Percentiles rank a stretch among this genome's conserved stretches.
phyloP scores from a whole-genome alignment of 805 yeast genomes.

The Blastobotrys parvus region DNA sequence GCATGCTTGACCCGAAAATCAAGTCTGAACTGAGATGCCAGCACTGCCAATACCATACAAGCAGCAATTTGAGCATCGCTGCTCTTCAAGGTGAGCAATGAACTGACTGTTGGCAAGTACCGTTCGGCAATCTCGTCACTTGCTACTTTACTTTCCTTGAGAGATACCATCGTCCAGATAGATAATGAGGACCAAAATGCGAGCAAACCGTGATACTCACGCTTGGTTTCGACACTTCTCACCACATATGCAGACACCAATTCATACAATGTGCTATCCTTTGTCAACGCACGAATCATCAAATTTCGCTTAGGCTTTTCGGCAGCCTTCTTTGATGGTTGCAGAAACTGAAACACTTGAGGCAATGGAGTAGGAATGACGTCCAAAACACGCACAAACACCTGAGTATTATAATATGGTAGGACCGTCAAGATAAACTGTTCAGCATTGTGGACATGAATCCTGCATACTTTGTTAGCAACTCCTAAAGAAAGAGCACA shows the following conservation, averaged over 20 bases:
- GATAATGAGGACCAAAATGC: constrained; percentile 71
- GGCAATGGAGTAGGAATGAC: constrained; percentile 61
- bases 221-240: constrained; percentile 42
- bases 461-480: constrained; percentile 14
- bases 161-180: constrained; percentile 59
- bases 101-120: constrained; percentile 29
- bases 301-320: constrained; percentile 60
- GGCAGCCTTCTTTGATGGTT: constrained; percentile 54
- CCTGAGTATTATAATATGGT: constrained; percentile 70
- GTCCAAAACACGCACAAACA: constrained; percentile 68
- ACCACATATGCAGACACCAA: constrained; percentile 52
- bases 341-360: constrained; percentile 65
- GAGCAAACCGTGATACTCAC: constrained; percentile 59
- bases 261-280: constrained; percentile 59
- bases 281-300: constrained; percentile 57
- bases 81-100: constrained; percentile 19
- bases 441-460: constrained; percentile 76
- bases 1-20: constrained; percentile 47
- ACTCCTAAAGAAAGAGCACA: neutral
- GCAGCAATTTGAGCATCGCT: constrained; percentile 72
- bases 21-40: constrained; percentile 65
- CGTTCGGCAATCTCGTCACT: constrained; percentile 29
- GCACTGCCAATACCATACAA: constrained; percentile 71
- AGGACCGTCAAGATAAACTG: constrained; percentile 58
- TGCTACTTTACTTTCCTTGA: constrained; percentile 33